Percentiles rank a stretch among this genome's conserved stretches.
Conservation (phyloP, 257 asterid species). For the Salvia splendens region DNA sequence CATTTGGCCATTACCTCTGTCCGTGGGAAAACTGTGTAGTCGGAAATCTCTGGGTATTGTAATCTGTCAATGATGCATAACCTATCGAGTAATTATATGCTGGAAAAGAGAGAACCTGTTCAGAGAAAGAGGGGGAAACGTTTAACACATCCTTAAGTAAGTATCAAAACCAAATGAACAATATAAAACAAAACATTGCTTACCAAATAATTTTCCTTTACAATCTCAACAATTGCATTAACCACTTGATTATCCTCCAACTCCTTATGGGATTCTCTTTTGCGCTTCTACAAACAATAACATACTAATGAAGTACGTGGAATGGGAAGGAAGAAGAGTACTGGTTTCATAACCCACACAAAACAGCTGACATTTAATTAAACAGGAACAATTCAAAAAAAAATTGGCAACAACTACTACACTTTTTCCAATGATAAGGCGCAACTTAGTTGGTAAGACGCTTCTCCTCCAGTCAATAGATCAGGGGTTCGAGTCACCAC, state of each 20-base stretch:
- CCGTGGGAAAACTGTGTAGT: conserved; percentile 63
- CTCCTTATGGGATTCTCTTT: conserved; percentile 54
- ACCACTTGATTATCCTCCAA: conserved; percentile 77
- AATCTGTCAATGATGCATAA: conserved; percentile 78
- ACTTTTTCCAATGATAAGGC: not conserved
- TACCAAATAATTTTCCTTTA: conserved; percentile 91
- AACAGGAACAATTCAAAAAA: conserved; percentile 14
- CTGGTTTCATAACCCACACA: conserved; percentile 12
- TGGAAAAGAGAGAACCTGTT: conserved; percentile 89
- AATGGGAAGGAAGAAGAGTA: conserved; percentile 5
- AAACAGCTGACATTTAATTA: conserved; percentile 18
- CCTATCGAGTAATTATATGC: conserved; percentile 61
- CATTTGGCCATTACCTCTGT: conserved; percentile 62
- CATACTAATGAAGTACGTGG: conserved; percentile 17
- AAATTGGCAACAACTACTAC: conserved; percentile 9
- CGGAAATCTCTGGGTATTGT: conserved; percentile 80
- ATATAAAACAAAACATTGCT: conserved; percentile 23
- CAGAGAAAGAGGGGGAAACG: not conserved
- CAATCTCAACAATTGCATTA: conserved; percentile 76
- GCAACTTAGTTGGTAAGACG: too few species aligned
- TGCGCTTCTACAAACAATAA: conserved; percentile 69
- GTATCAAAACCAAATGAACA: conserved; percentile 9
- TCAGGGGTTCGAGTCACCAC: too few species aligned
- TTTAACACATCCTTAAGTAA: conserved; percentile 16
- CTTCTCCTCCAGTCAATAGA: too few species aligned